A percentile compares a stretch with the other conserved stretches of the same genome.
Evolutionary conservation across 495 filamentous ascomycete genomes (phyloP).

Genomic region (Lindgomyces ingoldianus): DNA sequence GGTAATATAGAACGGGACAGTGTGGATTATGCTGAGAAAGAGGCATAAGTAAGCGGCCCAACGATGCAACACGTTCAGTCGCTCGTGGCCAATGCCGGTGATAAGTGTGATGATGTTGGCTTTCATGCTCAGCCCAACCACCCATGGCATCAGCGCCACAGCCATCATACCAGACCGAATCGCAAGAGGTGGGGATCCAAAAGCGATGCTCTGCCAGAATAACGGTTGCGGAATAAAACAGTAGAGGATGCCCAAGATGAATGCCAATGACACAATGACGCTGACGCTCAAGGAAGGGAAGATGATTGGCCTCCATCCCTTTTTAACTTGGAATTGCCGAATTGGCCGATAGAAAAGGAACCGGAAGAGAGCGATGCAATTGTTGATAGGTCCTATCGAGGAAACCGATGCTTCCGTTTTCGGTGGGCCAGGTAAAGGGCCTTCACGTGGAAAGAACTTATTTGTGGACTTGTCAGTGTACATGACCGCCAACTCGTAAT

Average conservation of each 20-base stretch:
- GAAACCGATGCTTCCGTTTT: conserved; percentile 69
- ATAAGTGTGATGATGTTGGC: conserved; percentile 81
- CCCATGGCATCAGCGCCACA: conserved; percentile 92
- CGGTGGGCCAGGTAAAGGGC: conserved; percentile 50
- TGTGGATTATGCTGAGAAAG: conserved; percentile 79
- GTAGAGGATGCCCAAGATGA: conserved; percentile 75
- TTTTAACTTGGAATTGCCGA: conserved; percentile 56
- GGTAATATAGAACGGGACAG: conserved; percentile 84
- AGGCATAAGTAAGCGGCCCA: conserved; percentile 90
- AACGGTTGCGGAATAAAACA: conserved; percentile 80
- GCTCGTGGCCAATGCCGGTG: conserved; percentile 89
- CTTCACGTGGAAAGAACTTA: conserved; percentile 72
- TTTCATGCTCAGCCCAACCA: conserved; percentile 86
- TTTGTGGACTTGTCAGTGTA: conserved; percentile 65
- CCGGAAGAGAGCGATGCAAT: conserved; percentile 71
- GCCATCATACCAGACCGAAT: conserved; percentile 92
- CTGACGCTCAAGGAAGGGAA: conserved; percentile 76
- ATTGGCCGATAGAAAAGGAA: conserved; percentile 86
- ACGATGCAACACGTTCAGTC: conserved; percentile 88
- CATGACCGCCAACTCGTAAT: conserved; percentile 67
- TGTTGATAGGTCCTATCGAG: conserved; percentile 70
- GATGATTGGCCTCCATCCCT: conserved; percentile 63
- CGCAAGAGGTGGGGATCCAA: conserved; percentile 85
- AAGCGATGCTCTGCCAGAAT: conserved; percentile 78
- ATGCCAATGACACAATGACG: conserved; percentile 61